Base-by-base conservation (phyloP, 2,329 filamentous ascomycete species). In the Dothideomycetidae sp. region DNA sequence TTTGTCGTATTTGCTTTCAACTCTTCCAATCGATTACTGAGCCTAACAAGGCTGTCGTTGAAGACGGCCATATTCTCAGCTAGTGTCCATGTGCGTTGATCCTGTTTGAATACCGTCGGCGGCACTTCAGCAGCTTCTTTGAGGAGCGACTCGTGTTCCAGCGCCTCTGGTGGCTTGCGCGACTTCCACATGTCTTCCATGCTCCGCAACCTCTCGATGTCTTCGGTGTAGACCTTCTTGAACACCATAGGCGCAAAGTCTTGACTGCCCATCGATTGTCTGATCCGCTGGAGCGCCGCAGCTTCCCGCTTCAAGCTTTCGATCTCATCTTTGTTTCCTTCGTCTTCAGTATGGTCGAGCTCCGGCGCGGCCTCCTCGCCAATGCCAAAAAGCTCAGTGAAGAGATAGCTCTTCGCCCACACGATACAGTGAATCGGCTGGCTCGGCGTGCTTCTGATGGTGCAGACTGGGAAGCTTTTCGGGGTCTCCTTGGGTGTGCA, bases 341-440 rank as follows among this genome's bases (percentile, higher is more conserved):
- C 68, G 53, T 92, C 79, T 47, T 79, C 73, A 1, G 81, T 78
- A 47, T 81, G 73, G 52, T 94, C 86, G 44, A 96, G 72, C 28
- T 78, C 73, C 1, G 76, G 70, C 1, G 80, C 71, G 45, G 88
- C 80, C 43, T 94, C 84, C 57, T 96, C 88, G 49, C 84, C 92
- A 3, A 75, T 74, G 12, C 90, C 90, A 49, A 94, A 98, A 5
- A 98, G 76, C 57, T 98, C 90, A 47, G 84, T 90, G 43, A 98
- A 72, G 5, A 98, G 69, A 56, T 96, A 98, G 56, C 85, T 93
- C 62, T 96, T 98, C 13, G 74, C 88, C 90, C 90, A 98, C 2
- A 98, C 88, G 44, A 98, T 98, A 62, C 90, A 96, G 60, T 98
- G 90, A 30, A 98, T 96, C 1, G 88, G 83, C 51, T 96, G 88